These are phyloP conservation scores for Vigna mungo DNA, from an alignment of 306 rosid genomes.

Conservation along the genomic window DNA sequence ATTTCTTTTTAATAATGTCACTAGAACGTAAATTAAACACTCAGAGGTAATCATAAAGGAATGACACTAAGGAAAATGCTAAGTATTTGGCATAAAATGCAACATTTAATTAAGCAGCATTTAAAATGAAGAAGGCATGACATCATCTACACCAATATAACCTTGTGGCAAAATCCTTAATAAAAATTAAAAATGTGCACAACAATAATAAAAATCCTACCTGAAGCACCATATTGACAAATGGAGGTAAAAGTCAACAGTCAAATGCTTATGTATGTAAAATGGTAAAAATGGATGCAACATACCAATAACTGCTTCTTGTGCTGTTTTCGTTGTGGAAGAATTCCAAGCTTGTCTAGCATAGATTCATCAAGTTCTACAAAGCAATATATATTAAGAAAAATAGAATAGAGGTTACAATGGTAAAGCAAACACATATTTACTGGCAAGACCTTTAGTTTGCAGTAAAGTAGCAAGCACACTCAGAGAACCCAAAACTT, in stretches of 20 bases:
- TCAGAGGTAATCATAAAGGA: conserved; percentile 12
- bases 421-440: conserved; percentile 36
- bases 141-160: conserved; percentile 27
- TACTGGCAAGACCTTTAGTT: conserved; percentile 75
- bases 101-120: neutral
- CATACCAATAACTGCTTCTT: conserved; percentile 87
- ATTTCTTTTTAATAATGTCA: conserved; percentile 7
- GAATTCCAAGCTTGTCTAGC: conserved; percentile 93
- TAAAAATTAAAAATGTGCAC: neutral
- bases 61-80: conserved; percentile 26
- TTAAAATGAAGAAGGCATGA: conserved; percentile 7
- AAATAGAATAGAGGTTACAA: conserved; percentile 32
- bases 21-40: conserved; percentile 27
- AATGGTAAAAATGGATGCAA: conserved; percentile 25
- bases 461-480: conserved; percentile 87
- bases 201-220: conserved; percentile 34
- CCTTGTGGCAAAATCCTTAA: neutral
- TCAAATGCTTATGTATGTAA: conserved; percentile 35
- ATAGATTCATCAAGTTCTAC: conserved; percentile 89
- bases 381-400: conserved; percentile 46
- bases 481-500: conserved; percentile 81
- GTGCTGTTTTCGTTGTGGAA: conserved; percentile 92
- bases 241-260: conserved; percentile 28
- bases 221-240: conserved; percentile 31
- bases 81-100: conserved; percentile 21